phyloP scores from a whole-genome alignment of 108 stramenopile genomes.

The Seminavis robusta region DNA sequence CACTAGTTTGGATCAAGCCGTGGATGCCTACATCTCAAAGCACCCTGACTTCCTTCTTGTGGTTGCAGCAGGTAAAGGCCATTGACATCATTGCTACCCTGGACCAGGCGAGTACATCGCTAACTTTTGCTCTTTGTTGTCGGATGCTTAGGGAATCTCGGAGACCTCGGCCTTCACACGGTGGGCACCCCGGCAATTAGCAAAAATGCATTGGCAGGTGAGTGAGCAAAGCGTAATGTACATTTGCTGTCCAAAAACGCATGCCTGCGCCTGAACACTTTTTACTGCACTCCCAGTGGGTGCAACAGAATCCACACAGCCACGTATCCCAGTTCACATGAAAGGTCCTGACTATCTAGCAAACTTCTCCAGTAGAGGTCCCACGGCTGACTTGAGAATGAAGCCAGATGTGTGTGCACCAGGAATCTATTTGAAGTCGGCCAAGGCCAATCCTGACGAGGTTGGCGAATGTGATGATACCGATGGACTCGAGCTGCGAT shows the following conservation, averaged over 20 bases:
- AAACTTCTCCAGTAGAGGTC: slow-evolving; percentile 59
- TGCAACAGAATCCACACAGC: too few species aligned
- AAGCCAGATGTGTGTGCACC: slow-evolving; percentile 84
- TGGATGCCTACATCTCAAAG: slow-evolving; percentile 27
- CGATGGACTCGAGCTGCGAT: slow-evolving; percentile 7
- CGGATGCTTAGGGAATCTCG: too few species aligned
- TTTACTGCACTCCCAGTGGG: slow-evolving; percentile 31
- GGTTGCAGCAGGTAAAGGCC: slow-evolving; percentile 56
- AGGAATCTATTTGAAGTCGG: slow-evolving; percentile 54
- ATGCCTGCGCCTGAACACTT: background rate
- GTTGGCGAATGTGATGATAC: slow-evolving; percentile 38
- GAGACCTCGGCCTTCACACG: slow-evolving; percentile 38
- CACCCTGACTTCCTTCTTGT: slow-evolving; percentile 51
- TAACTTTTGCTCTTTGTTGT: too few species aligned
- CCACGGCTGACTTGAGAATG: slow-evolving; percentile 65
- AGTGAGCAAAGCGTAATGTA: background rate
- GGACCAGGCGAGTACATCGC: too few species aligned
- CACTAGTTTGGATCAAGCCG: slow-evolving; percentile 23
- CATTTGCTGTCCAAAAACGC: background rate
- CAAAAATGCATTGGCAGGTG: slow-evolving; percentile 53
- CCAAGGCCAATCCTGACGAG: slow-evolving; percentile 28
- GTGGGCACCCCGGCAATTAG: slow-evolving; percentile 57
- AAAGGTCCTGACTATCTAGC: slow-evolving; percentile 42
- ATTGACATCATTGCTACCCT: too few species aligned
- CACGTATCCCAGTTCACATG: slow-evolving; percentile 20